A percentile compares a stretch with the other conserved stretches of the same genome.
phyloP scores from a whole-genome alignment of 768 basidiomycete species.

The Pholiota microspora region DNA sequence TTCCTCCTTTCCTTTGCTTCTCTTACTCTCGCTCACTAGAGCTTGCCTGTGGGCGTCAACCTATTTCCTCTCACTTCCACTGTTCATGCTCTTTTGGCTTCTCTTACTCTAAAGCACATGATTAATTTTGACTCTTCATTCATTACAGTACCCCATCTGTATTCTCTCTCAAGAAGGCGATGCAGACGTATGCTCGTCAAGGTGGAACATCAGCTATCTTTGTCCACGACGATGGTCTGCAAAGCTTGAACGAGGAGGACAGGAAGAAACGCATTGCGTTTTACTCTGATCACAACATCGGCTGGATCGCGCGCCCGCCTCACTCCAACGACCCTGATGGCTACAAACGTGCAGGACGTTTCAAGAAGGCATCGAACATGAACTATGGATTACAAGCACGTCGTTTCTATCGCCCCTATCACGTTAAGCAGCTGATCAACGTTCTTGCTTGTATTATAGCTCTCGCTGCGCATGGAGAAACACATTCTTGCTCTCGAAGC shows the following conservation, averaged over 20 bases:
- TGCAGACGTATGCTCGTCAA: slow-evolving; percentile 91
- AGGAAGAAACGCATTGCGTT: slow-evolving; percentile 65
- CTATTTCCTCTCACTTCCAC: too few species aligned
- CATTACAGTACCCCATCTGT: slow-evolving; percentile 64
- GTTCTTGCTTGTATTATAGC: slow-evolving; percentile 28
- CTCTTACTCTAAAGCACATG: background rate
- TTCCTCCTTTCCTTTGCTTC: background rate
- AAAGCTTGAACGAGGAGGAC: slow-evolving; percentile 60
- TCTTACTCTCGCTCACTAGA: background rate
- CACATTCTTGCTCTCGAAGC: slow-evolving; percentile 46
- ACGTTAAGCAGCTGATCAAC: too few species aligned
- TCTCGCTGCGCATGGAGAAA: slow-evolving; percentile 64
- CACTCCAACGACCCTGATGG: slow-evolving; percentile 62
- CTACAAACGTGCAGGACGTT: slow-evolving; percentile 80
- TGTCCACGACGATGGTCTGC: slow-evolving; percentile 83
- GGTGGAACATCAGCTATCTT: slow-evolving; percentile 80
- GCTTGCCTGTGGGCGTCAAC: too few species aligned
- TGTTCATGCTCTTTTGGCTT: too few species aligned
- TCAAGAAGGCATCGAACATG: slow-evolving; percentile 93
- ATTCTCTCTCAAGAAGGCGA: slow-evolving; percentile 76
- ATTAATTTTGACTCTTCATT: slow-evolving; percentile 12
- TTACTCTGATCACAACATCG: slow-evolving; percentile 77
- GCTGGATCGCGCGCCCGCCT: slow-evolving; percentile 79
- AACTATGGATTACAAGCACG: slow-evolving; percentile 64
- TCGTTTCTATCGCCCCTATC: background rate